Evolutionary conservation across 371 early-diverging fungal genomes (phyloP).

Genomic region (Mortierella sp.): DNA sequence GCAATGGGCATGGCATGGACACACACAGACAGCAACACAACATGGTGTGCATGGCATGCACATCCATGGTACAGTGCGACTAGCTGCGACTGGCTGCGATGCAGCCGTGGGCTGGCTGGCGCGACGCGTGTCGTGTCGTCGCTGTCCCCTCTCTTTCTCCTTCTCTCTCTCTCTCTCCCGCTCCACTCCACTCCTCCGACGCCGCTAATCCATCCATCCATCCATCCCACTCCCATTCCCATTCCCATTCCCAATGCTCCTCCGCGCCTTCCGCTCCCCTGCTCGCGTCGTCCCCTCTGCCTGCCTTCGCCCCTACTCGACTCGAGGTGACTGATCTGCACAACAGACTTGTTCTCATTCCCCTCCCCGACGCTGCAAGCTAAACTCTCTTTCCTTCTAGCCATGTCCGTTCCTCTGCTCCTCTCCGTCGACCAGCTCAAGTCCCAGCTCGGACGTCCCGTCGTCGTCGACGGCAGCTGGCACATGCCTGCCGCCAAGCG

Average conservation of each 20-base stretch:
- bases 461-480: slow-evolving; percentile 91
- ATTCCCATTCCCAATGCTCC: not conserved
- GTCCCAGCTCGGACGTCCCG: slow-evolving; percentile 64
- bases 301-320: slow-evolving; percentile 21
- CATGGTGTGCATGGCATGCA: too few relatives aligned
- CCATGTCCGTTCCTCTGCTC: slow-evolving; percentile 52
- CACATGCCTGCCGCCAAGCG: slow-evolving; percentile 82
- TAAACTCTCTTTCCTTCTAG: slow-evolving; percentile 5
- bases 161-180: too few relatives aligned
- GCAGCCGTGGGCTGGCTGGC: too few relatives aligned
- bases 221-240: not conserved
- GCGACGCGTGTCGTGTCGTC: too few relatives aligned
- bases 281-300: slow-evolving; percentile 11
- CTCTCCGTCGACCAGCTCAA: slow-evolving; percentile 67
- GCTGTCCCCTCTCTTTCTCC: too few relatives aligned
- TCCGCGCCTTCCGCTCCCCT: not conserved
- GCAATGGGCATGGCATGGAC: too few relatives aligned
- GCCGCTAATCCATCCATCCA: too few relatives aligned
- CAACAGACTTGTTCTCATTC: not conserved
- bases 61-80: too few relatives aligned
- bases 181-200: too few relatives aligned
- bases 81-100: too few relatives aligned
- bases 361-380: not conserved
- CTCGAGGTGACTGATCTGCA: slow-evolving; percentile 12
- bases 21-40: too few relatives aligned